Percentiles rank a stretch among this genome's conserved stretches.
Evolutionary conservation across 192 early-diverging fungal genomes (phyloP).

Genomic region (Radiomyces spectabilis): DNA sequence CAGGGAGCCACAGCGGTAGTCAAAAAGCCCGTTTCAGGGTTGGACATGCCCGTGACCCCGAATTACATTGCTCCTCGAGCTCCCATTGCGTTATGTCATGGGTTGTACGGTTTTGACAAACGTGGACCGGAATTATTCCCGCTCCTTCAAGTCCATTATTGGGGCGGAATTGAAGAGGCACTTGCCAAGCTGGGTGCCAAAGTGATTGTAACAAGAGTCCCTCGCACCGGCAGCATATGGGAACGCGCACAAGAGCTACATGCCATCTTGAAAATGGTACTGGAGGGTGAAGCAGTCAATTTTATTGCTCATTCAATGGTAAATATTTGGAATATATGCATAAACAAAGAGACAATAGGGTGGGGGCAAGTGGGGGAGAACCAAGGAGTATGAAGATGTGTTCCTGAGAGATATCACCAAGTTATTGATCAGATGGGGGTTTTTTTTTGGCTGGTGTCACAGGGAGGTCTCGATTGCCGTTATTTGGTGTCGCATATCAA

Average conservation of each 20-base stretch:
- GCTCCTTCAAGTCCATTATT: slow-evolving; percentile 80
- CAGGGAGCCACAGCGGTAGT: too few relatives aligned
- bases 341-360: background rate
- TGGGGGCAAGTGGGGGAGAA: too few relatives aligned
- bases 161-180: slow-evolving; percentile 73
- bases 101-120: slow-evolving; percentile 88
- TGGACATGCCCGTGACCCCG: slow-evolving; percentile 45
- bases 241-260: slow-evolving; percentile 74
- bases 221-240: slow-evolving; percentile 62
- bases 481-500: slow-evolving; percentile 84
- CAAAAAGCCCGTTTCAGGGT: slow-evolving; percentile 2
- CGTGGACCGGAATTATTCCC: slow-evolving; percentile 71
- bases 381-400: too few relatives aligned
- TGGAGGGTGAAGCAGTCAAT: slow-evolving; percentile 60
- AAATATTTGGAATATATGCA: background rate
- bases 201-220: slow-evolving; percentile 73
- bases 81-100: slow-evolving; percentile 85
- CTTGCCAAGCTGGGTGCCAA: slow-evolving; percentile 72
- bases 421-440: too few relatives aligned
- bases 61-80: slow-evolving; percentile 67
- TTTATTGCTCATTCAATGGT: slow-evolving; percentile 93
- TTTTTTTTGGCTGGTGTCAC: background rate
- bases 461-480: slow-evolving; percentile 91
- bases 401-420: too few relatives aligned
- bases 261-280: slow-evolving; percentile 48